Conservation (phyloP, 2,329 filamentous ascomycete species). For the Aureobasidium sp. region DNA sequence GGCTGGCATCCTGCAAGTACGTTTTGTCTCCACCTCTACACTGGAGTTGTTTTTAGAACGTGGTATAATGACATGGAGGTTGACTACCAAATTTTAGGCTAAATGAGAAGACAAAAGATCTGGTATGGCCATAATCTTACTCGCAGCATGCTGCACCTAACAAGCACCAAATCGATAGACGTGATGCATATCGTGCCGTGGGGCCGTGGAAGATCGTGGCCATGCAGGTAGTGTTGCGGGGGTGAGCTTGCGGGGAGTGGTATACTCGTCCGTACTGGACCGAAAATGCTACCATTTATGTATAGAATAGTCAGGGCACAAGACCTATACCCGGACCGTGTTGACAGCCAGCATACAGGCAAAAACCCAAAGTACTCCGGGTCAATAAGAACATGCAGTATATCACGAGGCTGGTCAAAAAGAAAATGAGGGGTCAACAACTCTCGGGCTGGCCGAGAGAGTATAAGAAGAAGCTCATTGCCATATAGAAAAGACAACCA, state of each 20-base stretch:
- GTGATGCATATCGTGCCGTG: not conserved
- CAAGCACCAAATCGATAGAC: not conserved
- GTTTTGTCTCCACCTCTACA: not conserved
- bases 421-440: not conserved
- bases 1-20: not conserved
- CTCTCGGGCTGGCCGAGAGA: not conserved
- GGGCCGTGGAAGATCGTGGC: not conserved
- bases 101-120: not conserved
- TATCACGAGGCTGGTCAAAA: slow-evolving; percentile 3
- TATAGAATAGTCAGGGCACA: not conserved
- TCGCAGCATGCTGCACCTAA: not conserved
- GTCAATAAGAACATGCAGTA: not conserved
- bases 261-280: not conserved
- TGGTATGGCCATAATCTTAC: not conserved
- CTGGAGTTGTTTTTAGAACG: not conserved
- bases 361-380: not conserved
- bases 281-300: not conserved
- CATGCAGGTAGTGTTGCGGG: not conserved
- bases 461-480: not conserved
- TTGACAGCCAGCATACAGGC: not conserved
- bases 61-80: not conserved
- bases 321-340: not conserved
- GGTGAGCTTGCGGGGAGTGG: not conserved
- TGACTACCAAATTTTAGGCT: not conserved
- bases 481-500: not conserved